Conservation (phyloP, 176 grass and related monocot genomes). For the Secale cereale region DNA sequence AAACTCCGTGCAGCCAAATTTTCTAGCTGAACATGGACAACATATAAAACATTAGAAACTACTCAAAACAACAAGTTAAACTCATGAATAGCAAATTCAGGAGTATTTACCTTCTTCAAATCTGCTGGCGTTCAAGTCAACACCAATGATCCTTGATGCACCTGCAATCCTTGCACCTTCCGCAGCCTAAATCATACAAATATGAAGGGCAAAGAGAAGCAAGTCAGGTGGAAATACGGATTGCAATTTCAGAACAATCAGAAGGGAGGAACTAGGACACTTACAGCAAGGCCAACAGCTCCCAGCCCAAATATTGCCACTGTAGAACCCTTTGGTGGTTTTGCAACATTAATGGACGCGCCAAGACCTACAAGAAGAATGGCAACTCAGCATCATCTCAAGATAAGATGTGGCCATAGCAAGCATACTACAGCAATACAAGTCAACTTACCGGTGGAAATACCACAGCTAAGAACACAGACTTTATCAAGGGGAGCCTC, state of each 20-base stretch:
- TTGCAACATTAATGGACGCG: slow-evolving; percentile 86
- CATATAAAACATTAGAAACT: neutral
- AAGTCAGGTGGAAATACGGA: neutral
- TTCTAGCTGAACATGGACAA: slow-evolving; percentile 49
- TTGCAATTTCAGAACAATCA: neutral
- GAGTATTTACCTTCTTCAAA: slow-evolving; percentile 66
- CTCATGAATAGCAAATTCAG: neutral
- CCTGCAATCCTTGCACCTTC: slow-evolving; percentile 85
- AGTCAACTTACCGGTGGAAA: slow-evolving; percentile 54
- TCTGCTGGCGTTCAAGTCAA: slow-evolving; percentile 70
- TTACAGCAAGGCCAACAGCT: slow-evolving; percentile 86
- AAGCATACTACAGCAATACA: neutral
- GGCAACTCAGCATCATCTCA: neutral
- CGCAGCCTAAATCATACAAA: slow-evolving; percentile 44
- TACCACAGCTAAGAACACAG: slow-evolving; percentile 83
- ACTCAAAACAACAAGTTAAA: neutral
- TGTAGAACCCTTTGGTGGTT: slow-evolving; percentile 70
- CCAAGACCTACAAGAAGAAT: slow-evolving; percentile 53
- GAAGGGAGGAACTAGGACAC: neutral
- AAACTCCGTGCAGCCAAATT: slow-evolving; percentile 84
- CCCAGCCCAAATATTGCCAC: slow-evolving; percentile 90
- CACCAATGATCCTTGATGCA: slow-evolving; percentile 73
- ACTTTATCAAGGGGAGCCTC: slow-evolving; percentile 82
- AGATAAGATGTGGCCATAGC: neutral
- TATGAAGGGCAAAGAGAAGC: neutral